Percentiles rank a stretch among this genome's conserved stretches.
phyloP scores from a whole-genome alignment of 169 alveolate species.

The Cyclospora cayetanensis region DNA sequence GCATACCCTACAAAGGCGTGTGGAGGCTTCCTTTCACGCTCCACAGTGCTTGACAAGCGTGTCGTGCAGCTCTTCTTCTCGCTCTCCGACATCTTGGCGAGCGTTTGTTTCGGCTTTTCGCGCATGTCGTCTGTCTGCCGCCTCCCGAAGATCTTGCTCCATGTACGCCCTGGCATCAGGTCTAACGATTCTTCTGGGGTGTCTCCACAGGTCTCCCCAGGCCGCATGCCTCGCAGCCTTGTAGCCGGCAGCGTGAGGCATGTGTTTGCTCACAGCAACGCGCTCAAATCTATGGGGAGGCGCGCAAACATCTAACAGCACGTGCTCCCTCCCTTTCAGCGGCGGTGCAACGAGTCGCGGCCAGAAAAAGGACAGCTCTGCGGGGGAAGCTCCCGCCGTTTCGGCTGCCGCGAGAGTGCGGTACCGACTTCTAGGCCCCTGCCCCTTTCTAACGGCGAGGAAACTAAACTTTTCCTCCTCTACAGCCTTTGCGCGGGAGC shows the following conservation, averaged over 20 bases:
- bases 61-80: neutral
- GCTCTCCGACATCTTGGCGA: neutral
- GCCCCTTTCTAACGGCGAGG: slow-evolving; percentile 82
- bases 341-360: slow-evolving; percentile 88
- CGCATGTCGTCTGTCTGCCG: neutral
- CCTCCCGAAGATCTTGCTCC: slow-evolving; percentile 77
- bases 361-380: slow-evolving; percentile 89
- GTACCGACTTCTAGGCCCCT: slow-evolving; percentile 47
- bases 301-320: slow-evolving; percentile 86
- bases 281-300: slow-evolving; percentile 75
- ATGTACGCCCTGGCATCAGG: slow-evolving; percentile 88
- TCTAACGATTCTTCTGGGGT: slow-evolving; percentile 83
- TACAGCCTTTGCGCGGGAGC: slow-evolving; percentile 75
- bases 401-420: slow-evolving; percentile 60
- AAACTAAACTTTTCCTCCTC: slow-evolving; percentile 87
- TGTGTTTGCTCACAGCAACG: slow-evolving; percentile 77
- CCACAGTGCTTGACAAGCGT: neutral
- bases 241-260: slow-evolving; percentile 81
- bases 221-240: slow-evolving; percentile 82
- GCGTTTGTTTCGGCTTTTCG: neutral
- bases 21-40: neutral
- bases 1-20: no score
- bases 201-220: slow-evolving; percentile 94
- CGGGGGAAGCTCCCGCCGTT: slow-evolving; percentile 77
- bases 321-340: slow-evolving; percentile 86